Base-by-base conservation (phyloP, 441 rosid genomes). In the Pelargonium fulgidum region DNA sequence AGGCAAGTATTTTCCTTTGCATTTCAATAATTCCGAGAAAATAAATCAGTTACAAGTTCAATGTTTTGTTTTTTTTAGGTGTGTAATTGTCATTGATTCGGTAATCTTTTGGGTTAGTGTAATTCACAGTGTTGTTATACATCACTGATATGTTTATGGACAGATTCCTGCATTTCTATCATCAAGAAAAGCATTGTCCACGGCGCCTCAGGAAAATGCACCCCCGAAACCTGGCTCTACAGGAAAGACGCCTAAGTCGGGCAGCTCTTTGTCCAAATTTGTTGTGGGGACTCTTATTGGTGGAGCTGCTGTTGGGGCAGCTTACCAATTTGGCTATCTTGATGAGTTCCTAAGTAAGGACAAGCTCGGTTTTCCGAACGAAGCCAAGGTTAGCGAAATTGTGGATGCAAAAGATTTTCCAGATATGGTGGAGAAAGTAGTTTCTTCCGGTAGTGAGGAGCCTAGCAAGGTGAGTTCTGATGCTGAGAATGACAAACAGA, bases 251-350 rank as follows among this genome's bases (percentile, higher is more conserved):
- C 77, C 81, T n/a, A 77, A 76, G 42, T 66, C 85, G 0, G 73
- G 76, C 68, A 84, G 88, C 58, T 74, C 71, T 36, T 70, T 84
- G 47, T 68, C 83, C 0, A 82, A 77, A 66, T 64, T 81, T 64
- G 63, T 84, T 54, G 4, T 87, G 16, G 97, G 92, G 75, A 80
- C 86, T 39, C 78, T 78, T 45, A 76, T 81, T 2, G 74, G 85
- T 47, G 84, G 76, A 56, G 84, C 85, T 76, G 90, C 87, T 61
- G 73, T 78, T 59, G 50, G 86, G 66, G 68, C 80, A 11, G 92
- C 90, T 0, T 89, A 88, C 72, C 87, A 70, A 72, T 73, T 67
- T 62, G 96, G 96, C 22, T 85, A 83, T 69, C 73, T 89, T 65
- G 97, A 90, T 69, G 71, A 81, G 24, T 81, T 79, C 73, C 59